These are phyloP conservation scores for Globisporangium apiculatum DNA, from an alignment of 352 stramenopile genomes.

Conservation along the genomic window DNA sequence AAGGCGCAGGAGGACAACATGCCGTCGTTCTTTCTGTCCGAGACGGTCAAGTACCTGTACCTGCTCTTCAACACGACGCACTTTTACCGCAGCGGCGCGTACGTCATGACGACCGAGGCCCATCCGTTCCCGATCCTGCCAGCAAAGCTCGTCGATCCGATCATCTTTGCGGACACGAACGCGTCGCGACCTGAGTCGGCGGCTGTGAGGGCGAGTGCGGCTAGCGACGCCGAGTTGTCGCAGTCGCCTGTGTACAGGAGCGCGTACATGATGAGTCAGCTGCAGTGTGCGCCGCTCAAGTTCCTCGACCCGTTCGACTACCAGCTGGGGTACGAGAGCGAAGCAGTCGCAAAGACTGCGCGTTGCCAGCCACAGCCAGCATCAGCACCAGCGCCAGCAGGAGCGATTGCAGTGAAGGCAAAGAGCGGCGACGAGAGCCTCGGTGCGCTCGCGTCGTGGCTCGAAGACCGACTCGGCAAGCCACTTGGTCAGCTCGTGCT, in stretches of 20 bases:
- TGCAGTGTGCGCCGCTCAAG: conserved; percentile 28
- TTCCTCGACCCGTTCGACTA: conserved; percentile 60
- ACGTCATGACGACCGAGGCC: conserved; percentile 96
- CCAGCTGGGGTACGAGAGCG: conserved; percentile 48
- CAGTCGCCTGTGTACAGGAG: background rate
- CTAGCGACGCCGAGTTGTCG: conserved; percentile 3
- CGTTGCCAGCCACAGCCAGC: conserved; percentile 19
- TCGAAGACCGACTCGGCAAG: conserved; percentile 40
- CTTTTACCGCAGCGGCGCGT: conserved; percentile 82
- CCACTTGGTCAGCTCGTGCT: conserved; percentile 11
- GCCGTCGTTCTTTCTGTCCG: conserved; percentile 98
- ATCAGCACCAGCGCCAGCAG: too few species aligned
- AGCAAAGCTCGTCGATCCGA: conserved; percentile 32
- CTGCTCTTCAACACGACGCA: conserved; percentile 93
- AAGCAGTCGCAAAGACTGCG: conserved; percentile 35
- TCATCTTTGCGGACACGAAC: conserved; percentile 20
- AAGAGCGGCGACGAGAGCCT: background rate
- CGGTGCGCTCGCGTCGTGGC: conserved; percentile 34
- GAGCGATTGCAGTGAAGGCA: background rate
- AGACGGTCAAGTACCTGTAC: conserved; percentile 99
- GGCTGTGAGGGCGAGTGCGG: background rate
- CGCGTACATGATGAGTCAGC: conserved; percentile 11
- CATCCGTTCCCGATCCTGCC: conserved; percentile 89
- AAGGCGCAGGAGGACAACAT: conserved; percentile 94
- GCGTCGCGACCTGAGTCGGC: background rate